Percentiles rank a stretch among this genome's conserved stretches.
Conservation (phyloP, 192 early-diverging fungal species). For the Coemansia sp. region DNA sequence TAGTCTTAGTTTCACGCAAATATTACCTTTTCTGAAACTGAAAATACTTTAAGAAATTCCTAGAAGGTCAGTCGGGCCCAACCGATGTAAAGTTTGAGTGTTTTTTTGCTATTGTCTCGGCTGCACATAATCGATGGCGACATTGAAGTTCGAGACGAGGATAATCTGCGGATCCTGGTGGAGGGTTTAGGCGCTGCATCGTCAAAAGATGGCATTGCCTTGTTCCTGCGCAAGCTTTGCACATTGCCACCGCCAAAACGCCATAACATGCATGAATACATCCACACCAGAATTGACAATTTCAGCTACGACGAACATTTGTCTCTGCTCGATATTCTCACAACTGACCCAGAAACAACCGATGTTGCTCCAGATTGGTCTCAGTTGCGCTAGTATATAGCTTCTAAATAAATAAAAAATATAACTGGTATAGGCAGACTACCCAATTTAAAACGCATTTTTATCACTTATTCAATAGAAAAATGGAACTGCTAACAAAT, state of each 20-base stretch:
- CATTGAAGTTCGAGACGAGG: slow-evolving; percentile 11
- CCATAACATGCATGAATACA: slow-evolving; percentile 17
- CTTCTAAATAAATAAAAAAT: not conserved
- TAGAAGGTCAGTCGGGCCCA: slow-evolving; percentile 7
- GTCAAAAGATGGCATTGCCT: slow-evolving; percentile 32
- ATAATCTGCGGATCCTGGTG: slow-evolving; percentile 25
- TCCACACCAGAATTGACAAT: slow-evolving; percentile 8
- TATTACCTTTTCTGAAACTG: too few species aligned
- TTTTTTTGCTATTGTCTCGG: slow-evolving; percentile 26
- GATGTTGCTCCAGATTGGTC: slow-evolving; percentile 23
- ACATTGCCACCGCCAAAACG: slow-evolving; percentile 14
- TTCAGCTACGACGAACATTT: slow-evolving; percentile 20
- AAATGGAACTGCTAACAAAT: too few species aligned
- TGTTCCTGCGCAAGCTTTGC: too few species aligned
- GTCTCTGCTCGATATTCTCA: slow-evolving; percentile 37
- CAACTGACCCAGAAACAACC: slow-evolving; percentile 34
- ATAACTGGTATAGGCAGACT: not conserved
- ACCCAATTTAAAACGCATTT: not conserved
- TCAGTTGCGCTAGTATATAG: not conserved
- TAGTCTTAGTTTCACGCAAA: too few species aligned
- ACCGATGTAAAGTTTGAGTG: slow-evolving; percentile 31
- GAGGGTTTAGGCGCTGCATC: slow-evolving; percentile 36
- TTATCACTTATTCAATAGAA: too few species aligned
- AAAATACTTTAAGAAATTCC: too few species aligned
- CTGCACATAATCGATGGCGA: slow-evolving; percentile 37